Evolutionary conservation across 176 grass and related monocot species (phyloP).

Genomic region (Bromus sterilis): DNA sequence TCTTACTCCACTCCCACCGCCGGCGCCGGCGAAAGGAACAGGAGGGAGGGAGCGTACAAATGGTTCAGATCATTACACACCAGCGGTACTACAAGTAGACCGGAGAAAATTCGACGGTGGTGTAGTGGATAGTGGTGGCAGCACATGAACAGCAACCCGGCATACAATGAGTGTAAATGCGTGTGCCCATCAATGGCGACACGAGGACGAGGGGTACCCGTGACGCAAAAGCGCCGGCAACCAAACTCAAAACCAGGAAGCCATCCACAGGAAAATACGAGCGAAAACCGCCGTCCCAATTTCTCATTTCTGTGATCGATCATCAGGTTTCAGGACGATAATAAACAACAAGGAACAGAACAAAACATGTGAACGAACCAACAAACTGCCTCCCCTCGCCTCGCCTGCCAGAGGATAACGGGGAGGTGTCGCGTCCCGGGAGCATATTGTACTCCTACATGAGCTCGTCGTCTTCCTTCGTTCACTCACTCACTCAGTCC

Average conservation of each 20-base stretch:
- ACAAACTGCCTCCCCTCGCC: not conserved
- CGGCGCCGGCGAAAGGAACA: too few species aligned
- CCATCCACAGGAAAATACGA: not conserved
- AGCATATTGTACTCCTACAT: not conserved
- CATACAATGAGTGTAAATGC: not conserved
- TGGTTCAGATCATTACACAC: too few species aligned
- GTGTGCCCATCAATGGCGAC: constrained; percentile 24
- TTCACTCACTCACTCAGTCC: not conserved
- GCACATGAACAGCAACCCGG: not conserved
- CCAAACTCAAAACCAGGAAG: not conserved
- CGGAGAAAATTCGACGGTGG: not conserved
- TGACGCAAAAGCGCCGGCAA: not conserved
- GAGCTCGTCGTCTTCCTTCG: not conserved
- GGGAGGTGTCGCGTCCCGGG: not conserved
- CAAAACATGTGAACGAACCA: not conserved
- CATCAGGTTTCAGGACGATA: not conserved
- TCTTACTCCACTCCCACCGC: too few species aligned
- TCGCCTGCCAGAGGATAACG: not conserved
- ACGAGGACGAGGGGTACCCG: constrained; percentile 14
- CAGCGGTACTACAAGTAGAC: too few species aligned
- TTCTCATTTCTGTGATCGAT: not conserved
- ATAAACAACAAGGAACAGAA: not conserved
- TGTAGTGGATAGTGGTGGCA: not conserved
- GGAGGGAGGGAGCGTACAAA: too few species aligned
- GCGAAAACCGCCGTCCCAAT: not conserved